These are phyloP conservation scores for Vigna reflexopilosa DNA, from an alignment of 306 rosid genomes.

Conservation along the genomic window DNA sequence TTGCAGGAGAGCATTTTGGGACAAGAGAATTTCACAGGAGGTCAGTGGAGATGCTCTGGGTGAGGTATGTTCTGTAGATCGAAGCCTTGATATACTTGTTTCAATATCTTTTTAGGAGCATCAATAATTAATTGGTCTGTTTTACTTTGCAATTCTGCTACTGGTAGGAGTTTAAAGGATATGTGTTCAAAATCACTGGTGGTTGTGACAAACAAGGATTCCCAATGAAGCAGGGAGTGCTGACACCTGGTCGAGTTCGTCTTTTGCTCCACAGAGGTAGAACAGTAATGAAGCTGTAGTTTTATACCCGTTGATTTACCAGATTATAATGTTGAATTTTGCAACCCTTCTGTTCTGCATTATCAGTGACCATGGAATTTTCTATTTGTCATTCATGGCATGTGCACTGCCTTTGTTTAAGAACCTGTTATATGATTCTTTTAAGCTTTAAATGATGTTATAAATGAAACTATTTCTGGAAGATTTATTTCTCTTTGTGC, in stretches of 20 bases:
- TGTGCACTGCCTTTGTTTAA: not conserved
- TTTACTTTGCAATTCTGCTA: not conserved
- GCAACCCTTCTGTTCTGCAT: not conserved
- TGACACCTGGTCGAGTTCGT: constrained; percentile 51
- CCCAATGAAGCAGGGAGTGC: constrained; percentile 53
- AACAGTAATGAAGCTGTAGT: not conserved
- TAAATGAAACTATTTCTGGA: not conserved
- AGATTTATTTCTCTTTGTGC: not conserved
- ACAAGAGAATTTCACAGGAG: constrained; percentile 50
- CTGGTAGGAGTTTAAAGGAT: constrained; percentile 47
- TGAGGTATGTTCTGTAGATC: constrained; percentile 31
- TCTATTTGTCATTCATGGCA: not conserved
- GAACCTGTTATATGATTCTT: not conserved
- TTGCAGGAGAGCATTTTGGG: constrained; percentile 48
- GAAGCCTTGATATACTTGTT: not conserved
- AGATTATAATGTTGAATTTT: not conserved
- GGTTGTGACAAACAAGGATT: constrained; percentile 53
- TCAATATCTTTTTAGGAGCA: not conserved
- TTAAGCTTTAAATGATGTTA: not conserved
- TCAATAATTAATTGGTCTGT: not conserved
- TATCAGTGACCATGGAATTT: not conserved
- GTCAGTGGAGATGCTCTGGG: constrained; percentile 48
- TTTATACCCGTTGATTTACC: not conserved
- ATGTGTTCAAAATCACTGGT: constrained; percentile 50
- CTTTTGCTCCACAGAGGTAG: constrained; percentile 52